A percentile compares a stretch with the other conserved stretches of the same genome.
Conservation (phyloP, 495 filamentous ascomycete genomes). For the Podospora pseudoanserina region DNA sequence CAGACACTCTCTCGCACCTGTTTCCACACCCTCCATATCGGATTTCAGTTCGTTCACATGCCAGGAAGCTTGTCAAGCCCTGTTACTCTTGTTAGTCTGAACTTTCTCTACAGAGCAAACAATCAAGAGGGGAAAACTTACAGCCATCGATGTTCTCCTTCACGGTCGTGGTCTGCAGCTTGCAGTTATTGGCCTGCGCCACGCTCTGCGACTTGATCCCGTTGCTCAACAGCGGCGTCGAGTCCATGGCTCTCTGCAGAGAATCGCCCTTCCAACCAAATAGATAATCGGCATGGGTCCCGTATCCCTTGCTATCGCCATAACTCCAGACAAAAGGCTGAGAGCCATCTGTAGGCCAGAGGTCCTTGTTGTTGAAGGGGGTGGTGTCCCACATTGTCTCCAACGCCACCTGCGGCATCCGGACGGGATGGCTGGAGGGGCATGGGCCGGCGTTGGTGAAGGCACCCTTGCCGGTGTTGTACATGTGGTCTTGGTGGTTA, state of each 20-base stretch:
- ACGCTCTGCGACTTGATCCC: constrained; percentile 43
- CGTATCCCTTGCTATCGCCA: constrained; percentile 19
- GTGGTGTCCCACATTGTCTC: constrained; percentile 50
- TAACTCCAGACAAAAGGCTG: constrained; percentile 42
- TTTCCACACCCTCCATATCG: background rate
- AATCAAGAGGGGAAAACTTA: constrained; percentile 26
- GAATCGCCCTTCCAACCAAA: constrained; percentile 39
- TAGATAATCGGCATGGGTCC: constrained; percentile 24
- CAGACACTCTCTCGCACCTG: background rate
- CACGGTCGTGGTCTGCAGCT: constrained; percentile 33
- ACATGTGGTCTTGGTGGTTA: constrained; percentile 55
- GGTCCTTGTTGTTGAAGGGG: constrained; percentile 37
- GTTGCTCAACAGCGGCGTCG: constrained; percentile 42
- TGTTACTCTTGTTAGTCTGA: background rate
- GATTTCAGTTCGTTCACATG: background rate
- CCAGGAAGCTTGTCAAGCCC: constrained; percentile 8
- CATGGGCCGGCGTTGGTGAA: constrained; percentile 40
- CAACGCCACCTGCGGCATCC: constrained; percentile 47
- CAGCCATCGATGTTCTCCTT: constrained; percentile 44
- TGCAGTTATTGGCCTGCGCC: constrained; percentile 41
- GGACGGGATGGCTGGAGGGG: constrained; percentile 45
- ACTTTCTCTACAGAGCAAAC: background rate
- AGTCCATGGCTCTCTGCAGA: constrained; percentile 42
- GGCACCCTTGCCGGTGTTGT: constrained; percentile 38
- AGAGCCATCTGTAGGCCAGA: constrained; percentile 38